A percentile compares a stretch with the other conserved stretches of the same genome.
Conservation (phyloP, 2,329 filamentous ascomycete species). For the Diaporthe sp. region DNA sequence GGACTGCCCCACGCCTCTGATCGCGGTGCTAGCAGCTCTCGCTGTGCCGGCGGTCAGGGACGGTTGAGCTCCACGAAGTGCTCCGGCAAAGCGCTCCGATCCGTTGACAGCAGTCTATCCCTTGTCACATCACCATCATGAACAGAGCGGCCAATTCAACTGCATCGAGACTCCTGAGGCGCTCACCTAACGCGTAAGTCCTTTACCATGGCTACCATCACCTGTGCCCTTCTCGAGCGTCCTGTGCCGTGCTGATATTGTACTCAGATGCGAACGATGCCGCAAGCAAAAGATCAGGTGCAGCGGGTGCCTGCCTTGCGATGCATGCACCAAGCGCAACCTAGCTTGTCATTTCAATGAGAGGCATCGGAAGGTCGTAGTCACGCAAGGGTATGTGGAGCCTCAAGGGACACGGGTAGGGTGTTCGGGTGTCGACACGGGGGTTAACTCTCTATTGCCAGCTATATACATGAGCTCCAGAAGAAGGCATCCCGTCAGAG, state of each 20-base stretch:
- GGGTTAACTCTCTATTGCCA: neutral
- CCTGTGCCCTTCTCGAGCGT: neutral
- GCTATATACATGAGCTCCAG: conserved; percentile 18
- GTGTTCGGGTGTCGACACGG: too few relatives aligned
- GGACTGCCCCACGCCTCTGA: neutral
- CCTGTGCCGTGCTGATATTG: conserved; percentile 28
- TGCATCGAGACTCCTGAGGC: conserved; percentile 4
- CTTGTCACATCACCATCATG: neutral
- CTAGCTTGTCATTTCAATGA: conserved; percentile 58
- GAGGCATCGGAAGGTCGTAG: conserved; percentile 60
- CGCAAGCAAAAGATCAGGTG: conserved; percentile 60
- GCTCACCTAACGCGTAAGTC: conserved; percentile 16
- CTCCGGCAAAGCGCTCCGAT: neutral
- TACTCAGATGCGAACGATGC: conserved; percentile 55
- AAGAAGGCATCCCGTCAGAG: neutral
- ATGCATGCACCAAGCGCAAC: conserved; percentile 56
- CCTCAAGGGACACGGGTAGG: neutral
- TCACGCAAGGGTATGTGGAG: conserved; percentile 57
- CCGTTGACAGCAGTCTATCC: neutral
- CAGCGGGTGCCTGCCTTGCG: conserved; percentile 56
- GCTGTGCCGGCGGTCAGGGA: neutral
- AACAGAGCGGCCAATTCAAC: conserved; percentile 1
- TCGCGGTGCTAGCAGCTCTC: neutral
- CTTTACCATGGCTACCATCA: too few relatives aligned
- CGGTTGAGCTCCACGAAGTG: neutral